These are phyloP conservation scores for Penicillium aurantiogriseum DNA, from an alignment of 2,329 filamentous ascomycete species.

Conservation along the genomic window DNA sequence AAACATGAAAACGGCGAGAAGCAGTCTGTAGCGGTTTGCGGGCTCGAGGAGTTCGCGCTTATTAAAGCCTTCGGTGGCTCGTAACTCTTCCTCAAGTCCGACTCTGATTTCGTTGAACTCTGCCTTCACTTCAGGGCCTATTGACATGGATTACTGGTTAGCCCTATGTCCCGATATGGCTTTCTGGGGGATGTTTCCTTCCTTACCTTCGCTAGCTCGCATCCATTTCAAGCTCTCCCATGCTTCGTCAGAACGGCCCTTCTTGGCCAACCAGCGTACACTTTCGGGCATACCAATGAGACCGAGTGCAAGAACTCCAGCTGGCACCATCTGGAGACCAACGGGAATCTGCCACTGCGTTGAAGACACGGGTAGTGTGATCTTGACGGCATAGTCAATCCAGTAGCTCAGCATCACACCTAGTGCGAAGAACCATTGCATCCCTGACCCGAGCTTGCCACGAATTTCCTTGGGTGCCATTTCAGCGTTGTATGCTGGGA, in stretches of 20 bases:
- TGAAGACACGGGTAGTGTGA: constrained; percentile 39
- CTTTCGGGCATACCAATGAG: constrained; percentile 52
- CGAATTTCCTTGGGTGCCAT: constrained; percentile 46
- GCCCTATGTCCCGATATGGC: background rate
- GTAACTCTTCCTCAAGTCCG: constrained; percentile 26
- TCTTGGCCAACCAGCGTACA: constrained; percentile 50
- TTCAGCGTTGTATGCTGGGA: constrained; percentile 44
- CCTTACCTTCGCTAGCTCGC: constrained; percentile 36
- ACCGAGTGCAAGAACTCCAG: constrained; percentile 48
- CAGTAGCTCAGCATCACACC: constrained; percentile 42
- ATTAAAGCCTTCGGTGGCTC: constrained; percentile 47
- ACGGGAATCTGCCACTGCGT: constrained; percentile 53
- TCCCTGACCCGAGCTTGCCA: constrained; percentile 39
- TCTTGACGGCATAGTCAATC: constrained; percentile 51
- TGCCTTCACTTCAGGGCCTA: constrained; percentile 44
- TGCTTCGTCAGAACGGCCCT: constrained; percentile 49
- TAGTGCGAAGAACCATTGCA: constrained; percentile 39
- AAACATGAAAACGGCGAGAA: constrained; percentile 50
- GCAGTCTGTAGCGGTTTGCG: constrained; percentile 48
- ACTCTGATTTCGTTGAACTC: constrained; percentile 41
- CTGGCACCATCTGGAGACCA: constrained; percentile 50
- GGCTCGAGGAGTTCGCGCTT: constrained; percentile 49
- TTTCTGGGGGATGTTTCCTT: constrained; percentile 9
- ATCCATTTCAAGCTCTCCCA: constrained; percentile 51
- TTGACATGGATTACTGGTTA: constrained; percentile 12